phyloP scores from a whole-genome alignment of 2,329 filamentous ascomycete genomes.

The Scytalidium lignicola region DNA sequence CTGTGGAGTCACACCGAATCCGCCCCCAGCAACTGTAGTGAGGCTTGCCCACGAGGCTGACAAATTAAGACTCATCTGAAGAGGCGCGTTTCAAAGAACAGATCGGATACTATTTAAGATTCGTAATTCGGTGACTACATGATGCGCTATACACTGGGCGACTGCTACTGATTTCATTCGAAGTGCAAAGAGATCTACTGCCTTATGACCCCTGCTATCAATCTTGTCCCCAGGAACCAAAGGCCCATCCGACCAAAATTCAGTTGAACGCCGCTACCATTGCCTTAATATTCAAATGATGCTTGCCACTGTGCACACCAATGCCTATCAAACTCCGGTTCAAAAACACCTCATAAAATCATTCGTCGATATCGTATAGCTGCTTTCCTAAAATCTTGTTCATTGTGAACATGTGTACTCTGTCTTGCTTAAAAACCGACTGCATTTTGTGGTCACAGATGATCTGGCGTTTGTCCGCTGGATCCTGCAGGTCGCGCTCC shows the following conservation, averaged over 20 bases:
- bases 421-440: conserved; percentile 84
- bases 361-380: conserved; percentile 77
- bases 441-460: conserved; percentile 87
- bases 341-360: conserved; percentile 1
- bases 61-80: neutral
- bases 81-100: neutral
- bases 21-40: neutral
- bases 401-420: conserved; percentile 99
- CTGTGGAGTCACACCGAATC: neutral
- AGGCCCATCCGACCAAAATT: neutral
- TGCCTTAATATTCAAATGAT: neutral
- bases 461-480: conserved; percentile 86
- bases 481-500: conserved; percentile 80
- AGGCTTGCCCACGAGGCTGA: neutral
- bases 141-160: neutral
- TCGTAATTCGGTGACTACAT: neutral
- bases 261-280: neutral
- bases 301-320: neutral
- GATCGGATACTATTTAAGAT: neutral
- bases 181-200: neutral
- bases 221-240: neutral
- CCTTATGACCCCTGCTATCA: neutral
- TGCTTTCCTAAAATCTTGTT: conserved; percentile 92
- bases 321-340: neutral
- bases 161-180: neutral